A percentile compares a stretch with the other conserved stretches of the same genome.
These are phyloP conservation scores for Aspergillus persii DNA, from an alignment of 2,329 filamentous ascomycete species.

Conservation along the genomic window DNA sequence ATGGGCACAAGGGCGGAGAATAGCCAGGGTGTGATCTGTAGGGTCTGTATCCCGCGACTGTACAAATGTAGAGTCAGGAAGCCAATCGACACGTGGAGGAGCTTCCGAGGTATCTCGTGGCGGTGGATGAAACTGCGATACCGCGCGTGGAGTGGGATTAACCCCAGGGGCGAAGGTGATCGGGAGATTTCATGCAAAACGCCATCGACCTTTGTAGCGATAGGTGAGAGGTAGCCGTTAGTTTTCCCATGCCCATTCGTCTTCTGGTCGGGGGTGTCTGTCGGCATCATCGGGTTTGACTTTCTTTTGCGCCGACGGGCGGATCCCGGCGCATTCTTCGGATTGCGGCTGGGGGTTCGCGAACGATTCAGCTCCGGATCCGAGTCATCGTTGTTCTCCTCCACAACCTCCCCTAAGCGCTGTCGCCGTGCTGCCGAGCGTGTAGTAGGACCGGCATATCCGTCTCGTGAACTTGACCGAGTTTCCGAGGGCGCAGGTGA, in stretches of 20 bases:
- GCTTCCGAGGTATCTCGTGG: constrained; percentile 93
- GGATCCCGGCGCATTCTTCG: constrained; percentile 31
- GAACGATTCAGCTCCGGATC: constrained; percentile 56
- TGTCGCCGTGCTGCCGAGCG: constrained; percentile 65
- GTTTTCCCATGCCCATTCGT: constrained; percentile 36
- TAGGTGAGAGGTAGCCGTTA: constrained; percentile 38
- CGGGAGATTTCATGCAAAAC: constrained; percentile 88
- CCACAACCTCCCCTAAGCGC: constrained; percentile 49
- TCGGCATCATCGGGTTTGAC: constrained; percentile 40
- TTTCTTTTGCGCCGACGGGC: constrained; percentile 50
- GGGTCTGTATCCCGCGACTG: constrained; percentile 71
- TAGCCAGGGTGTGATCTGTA: constrained; percentile 77
- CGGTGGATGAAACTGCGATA: constrained; percentile 92
- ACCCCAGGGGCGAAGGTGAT: constrained; percentile 85
- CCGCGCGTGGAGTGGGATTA: constrained; percentile 92
- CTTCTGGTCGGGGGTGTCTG: constrained; percentile 38
- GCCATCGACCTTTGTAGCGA: constrained; percentile 48
- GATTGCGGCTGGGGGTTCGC: constrained; percentile 60
- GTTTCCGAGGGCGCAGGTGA: constrained; percentile 66
- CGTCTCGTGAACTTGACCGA: constrained; percentile 50
- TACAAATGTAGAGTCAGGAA: constrained; percentile 91
- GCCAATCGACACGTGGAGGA: constrained; percentile 91
- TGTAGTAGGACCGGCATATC: constrained; percentile 72
- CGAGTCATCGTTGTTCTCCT: constrained; percentile 49
- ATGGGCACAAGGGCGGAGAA: constrained; percentile 81